These are phyloP conservation scores for Podospora pseudopauciseta DNA, from an alignment of 495 filamentous ascomycete genomes.

Conservation along the genomic window DNA sequence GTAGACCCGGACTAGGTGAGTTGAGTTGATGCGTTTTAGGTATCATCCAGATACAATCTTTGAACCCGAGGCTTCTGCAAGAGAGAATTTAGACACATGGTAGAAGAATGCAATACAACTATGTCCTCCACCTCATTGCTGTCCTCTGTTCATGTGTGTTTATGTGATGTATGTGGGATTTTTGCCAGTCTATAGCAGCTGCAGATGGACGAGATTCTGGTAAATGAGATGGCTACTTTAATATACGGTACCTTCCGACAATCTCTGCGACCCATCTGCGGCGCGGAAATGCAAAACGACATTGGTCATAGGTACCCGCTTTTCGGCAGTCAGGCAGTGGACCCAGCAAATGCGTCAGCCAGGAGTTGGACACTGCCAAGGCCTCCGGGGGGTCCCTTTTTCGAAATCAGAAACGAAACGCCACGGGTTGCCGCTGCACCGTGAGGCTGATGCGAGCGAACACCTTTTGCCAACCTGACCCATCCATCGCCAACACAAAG, in stretches of 20 bases:
- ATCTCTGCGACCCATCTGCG: background rate
- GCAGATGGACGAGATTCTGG: background rate
- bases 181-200: background rate
- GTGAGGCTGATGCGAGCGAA: constrained; percentile 33
- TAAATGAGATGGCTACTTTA: constrained; percentile 4
- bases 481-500: constrained; percentile 23
- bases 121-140: too few species aligned
- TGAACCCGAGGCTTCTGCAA: background rate
- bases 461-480: constrained; percentile 29
- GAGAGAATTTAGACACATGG: background rate
- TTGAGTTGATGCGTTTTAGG: background rate
- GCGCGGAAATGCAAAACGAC: constrained; percentile 10
- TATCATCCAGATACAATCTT: background rate
- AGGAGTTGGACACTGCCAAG: constrained; percentile 19
- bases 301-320: constrained; percentile 9
- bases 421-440: constrained; percentile 22
- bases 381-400: constrained; percentile 6
- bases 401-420: constrained; percentile 23
- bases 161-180: background rate
- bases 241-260: constrained; percentile 5
- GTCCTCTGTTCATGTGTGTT: too few species aligned
- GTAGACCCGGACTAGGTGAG: background rate
- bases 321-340: background rate
- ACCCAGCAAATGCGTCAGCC: constrained; percentile 6
- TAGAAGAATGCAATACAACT: background rate